Conservation (phyloP, 202 grass and related monocot species). For the Saccharum hybrid region DNA sequence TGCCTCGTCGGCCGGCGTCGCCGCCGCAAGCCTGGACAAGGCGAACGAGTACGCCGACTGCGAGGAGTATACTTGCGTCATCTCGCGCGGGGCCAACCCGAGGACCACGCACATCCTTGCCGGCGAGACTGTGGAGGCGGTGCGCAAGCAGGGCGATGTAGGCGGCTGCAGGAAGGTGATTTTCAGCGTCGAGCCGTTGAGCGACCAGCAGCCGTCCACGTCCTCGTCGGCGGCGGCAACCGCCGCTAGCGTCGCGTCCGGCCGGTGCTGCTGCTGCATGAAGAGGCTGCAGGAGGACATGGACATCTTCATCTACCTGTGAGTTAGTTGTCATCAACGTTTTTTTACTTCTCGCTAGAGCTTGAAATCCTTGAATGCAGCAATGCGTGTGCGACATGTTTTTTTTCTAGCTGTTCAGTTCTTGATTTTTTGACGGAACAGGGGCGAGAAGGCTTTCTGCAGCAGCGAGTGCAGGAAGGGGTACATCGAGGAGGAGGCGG, state of each 20-base stretch:
- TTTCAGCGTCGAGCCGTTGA: slow-evolving; percentile 57
- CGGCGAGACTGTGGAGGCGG: slow-evolving; percentile 58
- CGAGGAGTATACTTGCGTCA: slow-evolving; percentile 85
- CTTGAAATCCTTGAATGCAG: no score
- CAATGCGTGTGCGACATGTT: not conserved
- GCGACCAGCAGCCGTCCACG: not conserved
- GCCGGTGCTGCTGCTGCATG: slow-evolving; percentile 62
- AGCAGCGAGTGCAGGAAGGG: slow-evolving; percentile 69
- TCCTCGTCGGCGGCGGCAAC: not conserved
- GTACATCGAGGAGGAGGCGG: slow-evolving; percentile 63
- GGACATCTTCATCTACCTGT: slow-evolving; percentile 79
- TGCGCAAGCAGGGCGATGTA: not conserved
- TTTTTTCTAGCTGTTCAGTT: not conserved
- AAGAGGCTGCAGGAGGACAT: slow-evolving; percentile 53
- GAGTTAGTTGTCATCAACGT: slow-evolving; percentile 1
- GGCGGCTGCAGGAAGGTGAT: slow-evolving; percentile 18
- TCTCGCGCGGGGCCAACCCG: slow-evolving; percentile 63
- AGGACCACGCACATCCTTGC: slow-evolving; percentile 73
- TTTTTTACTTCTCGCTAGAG: not conserved
- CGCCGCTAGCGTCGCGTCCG: slow-evolving; percentile 8
- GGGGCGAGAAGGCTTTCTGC: slow-evolving; percentile 82
- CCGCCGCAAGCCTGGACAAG: slow-evolving; percentile 1
- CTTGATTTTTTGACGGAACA: slow-evolving; percentile 34
- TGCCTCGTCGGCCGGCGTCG: slow-evolving; percentile 20
- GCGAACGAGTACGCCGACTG: slow-evolving; percentile 41